Base-by-base conservation (phyloP, 371 early-diverging fungal genomes). In the Rhizopus arrhizus region DNA sequence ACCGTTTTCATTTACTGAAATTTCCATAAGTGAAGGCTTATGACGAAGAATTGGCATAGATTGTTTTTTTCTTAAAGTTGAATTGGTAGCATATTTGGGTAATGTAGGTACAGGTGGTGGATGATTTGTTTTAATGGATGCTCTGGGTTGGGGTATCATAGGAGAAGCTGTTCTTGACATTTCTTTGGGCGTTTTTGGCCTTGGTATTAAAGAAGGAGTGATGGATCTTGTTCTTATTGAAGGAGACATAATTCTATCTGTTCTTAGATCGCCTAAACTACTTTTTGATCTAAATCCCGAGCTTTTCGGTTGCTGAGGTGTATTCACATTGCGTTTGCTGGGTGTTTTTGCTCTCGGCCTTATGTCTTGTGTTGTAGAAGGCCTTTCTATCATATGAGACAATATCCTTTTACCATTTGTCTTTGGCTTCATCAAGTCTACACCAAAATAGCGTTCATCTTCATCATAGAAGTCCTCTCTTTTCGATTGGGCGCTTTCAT, bases 161-260 rank as follows among this genome's bases (percentile, higher is more conserved):
- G 72, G 70, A 6, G 71, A 61, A 22, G 61, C 58, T 22, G 73
- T 40, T 11, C 65, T 58, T 7, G 60, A 31, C 29, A 29, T 51
- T 5, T 59, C 46, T 28, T 53, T 54, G 5, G 80, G 77, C 13
- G 80, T 77, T 46, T 75, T 80, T 8, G 80, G 74, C 15, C 80
- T 53, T 16, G 80, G 80, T 54, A 80, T 80, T 43, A 77, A 42
- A 0, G 77, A 77, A 11, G 80, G 80, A 12, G 80, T 77, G 15
- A 58, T 64, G 6, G 75, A 60, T 12, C 75, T 58, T 28, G 53
- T 55, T 10, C 41, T 33, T 10, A 56, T 42, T 22, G 71, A 56
- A 12, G 66, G 64, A 11, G 64, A 60, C 53, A 54, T 36, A 5
- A 47, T 47, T 40, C 62, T 47, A 3, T 57, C 29, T 1, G 47